Evolutionary conservation across 495 filamentous ascomycete species (phyloP).

Genomic region (Penicillium herquei): DNA sequence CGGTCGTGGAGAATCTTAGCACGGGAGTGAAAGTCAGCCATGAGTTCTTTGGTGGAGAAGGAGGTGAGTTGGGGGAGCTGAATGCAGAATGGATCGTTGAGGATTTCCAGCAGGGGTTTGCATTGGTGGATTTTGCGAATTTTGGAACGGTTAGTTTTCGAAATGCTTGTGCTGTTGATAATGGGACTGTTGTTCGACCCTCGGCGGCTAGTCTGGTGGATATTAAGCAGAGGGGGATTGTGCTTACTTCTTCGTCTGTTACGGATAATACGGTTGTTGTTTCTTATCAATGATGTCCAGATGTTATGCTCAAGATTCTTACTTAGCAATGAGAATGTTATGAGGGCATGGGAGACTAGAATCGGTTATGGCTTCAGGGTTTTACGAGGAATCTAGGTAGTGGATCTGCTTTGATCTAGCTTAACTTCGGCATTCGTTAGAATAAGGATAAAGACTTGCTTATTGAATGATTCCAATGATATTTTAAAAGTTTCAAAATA

Average conservation of each 20-base stretch:
- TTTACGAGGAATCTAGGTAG: not conserved
- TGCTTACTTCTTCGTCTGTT: conserved; percentile 42
- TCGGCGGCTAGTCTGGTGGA: conserved; percentile 45
- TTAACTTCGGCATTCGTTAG: too few relatives aligned
- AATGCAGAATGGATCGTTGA: conserved; percentile 66
- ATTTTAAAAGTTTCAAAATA: not conserved
- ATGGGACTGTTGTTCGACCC: conserved; percentile 29
- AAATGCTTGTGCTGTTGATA: conserved; percentile 28
- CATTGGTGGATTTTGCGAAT: conserved; percentile 51
- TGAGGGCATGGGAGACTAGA: not conserved
- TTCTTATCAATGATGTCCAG: conserved; percentile 11
- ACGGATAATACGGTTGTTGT: conserved; percentile 32
- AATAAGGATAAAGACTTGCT: not conserved
- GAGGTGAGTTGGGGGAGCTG: conserved; percentile 19
- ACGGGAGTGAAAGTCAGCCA: conserved; percentile 50
- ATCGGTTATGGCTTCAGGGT: not conserved
- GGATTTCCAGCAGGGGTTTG: conserved; percentile 46
- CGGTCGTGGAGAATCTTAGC: conserved; percentile 48
- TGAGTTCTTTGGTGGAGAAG: conserved; percentile 32
- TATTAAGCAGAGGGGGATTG: conserved; percentile 42
- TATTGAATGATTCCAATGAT: not conserved
- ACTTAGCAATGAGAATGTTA: not conserved
- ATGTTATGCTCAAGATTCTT: not conserved
- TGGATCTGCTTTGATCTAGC: too few relatives aligned
- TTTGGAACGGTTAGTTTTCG: conserved; percentile 54